Base-by-base conservation (phyloP, 1,284 basidiomycete species). In the Heterobasidion annosum region DNA sequence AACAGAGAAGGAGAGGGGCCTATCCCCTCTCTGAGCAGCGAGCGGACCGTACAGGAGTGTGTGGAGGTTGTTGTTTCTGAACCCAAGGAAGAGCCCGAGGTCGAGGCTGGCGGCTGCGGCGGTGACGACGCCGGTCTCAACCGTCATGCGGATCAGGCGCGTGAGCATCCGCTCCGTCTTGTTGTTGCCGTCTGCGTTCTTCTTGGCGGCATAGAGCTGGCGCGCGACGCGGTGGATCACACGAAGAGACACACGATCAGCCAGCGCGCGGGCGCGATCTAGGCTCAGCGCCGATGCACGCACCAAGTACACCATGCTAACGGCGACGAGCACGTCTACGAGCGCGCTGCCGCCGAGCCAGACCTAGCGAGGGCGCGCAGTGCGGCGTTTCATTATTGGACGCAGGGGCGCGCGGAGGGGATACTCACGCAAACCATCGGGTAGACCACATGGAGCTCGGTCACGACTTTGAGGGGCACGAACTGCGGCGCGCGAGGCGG, bases 91-190 rank as follows among this genome's bases (percentile, higher is more conserved):
- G 10, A 62, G 56, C 3, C 51, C 42, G n/a, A 63, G 52, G 34
- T 62, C 58, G 12, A 56, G 42, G 15, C 60, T 34, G 8, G 61
- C 61, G 5, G 56, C 53, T 12, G 59, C 45, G n/a, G 49, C 56
- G 10, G 62, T 62, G 18, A 60, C 48, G 7, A 54, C 55, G 40
- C 61, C 61, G 12, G 62, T 62, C 53, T 63, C 61, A 15, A 61
- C 50, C 25, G 59, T 61, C 52, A 61, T 57, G 13, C 55, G 56
- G 42, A 63, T 63, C 7, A 63, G 55, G 15, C 51, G 57, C 4
- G 55, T 57, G 15, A 63, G 50, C 19, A 58, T 18, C 25, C 48
- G 46, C n/a, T 51, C 50, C 8, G 58, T 59, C 13, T 18, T 13
- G 18, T 34, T 25, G n/a, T 44, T 40, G 37, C 51, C 16, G 8